These are phyloP conservation scores for Xylariaceae sp. DNA, from an alignment of 2,329 filamentous ascomycete species.

Conservation along the genomic window DNA sequence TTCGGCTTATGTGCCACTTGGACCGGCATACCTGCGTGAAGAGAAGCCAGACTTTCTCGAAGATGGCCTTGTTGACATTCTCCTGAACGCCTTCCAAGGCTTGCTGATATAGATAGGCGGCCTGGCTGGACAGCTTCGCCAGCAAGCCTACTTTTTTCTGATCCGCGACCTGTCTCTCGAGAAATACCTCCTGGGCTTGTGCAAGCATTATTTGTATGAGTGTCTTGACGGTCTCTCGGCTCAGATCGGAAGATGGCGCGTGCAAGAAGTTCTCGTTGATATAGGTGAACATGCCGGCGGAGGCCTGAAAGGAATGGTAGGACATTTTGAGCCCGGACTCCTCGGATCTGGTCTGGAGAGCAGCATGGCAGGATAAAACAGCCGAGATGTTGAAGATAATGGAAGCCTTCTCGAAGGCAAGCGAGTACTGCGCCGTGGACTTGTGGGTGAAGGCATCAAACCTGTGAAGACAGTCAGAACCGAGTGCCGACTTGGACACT, in stretches of 20 bases:
- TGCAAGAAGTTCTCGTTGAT: slow-evolving; percentile 99
- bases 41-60: slow-evolving; percentile 88
- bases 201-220: slow-evolving; percentile 89
- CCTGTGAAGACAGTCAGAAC: slow-evolving; percentile 42
- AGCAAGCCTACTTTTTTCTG: slow-evolving; percentile 87
- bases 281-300: slow-evolving; percentile 98
- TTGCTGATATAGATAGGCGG: slow-evolving; percentile 79
- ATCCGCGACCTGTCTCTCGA: slow-evolving; percentile 91
- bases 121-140: slow-evolving; percentile 88
- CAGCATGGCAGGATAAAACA: slow-evolving; percentile 91
- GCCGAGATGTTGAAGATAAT: slow-evolving; percentile 99
- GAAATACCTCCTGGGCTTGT: slow-evolving; percentile 92
- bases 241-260: slow-evolving; percentile 91
- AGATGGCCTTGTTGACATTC: slow-evolving; percentile 82
- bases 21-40: slow-evolving; percentile 69
- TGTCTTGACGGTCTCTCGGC: slow-evolving; percentile 90
- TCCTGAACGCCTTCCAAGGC: slow-evolving; percentile 86
- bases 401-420: slow-evolving; percentile 96
- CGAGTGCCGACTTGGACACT: slow-evolving; percentile 1
- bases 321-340: slow-evolving; percentile 91
- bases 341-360: slow-evolving; percentile 83
- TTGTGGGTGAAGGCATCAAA: slow-evolving; percentile 99
- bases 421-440: slow-evolving; percentile 89
- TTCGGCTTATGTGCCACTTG: too few relatives aligned
- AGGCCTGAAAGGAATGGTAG: slow-evolving; percentile 96